Percentiles rank a stretch among this genome's conserved stretches.
Evolutionary conservation across 208 protist genomes (phyloP).

Genomic region (Crithidia sp.): DNA sequence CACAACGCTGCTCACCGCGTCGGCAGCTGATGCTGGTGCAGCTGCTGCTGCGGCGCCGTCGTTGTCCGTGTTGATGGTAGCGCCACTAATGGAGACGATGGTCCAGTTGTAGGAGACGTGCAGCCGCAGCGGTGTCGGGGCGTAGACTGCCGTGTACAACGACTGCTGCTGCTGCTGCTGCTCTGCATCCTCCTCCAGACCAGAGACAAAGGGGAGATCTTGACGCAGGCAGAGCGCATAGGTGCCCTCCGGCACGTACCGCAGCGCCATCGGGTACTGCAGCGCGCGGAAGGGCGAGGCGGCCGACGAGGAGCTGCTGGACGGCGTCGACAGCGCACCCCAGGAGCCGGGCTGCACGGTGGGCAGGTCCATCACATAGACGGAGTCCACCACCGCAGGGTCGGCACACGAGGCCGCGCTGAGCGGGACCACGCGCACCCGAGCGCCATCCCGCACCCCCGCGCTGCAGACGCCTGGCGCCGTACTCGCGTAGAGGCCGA

Average conservation of each 20-base stretch:
- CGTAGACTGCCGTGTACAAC: slow-evolving; percentile 20
- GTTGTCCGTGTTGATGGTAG: neutral
- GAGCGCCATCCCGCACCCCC: slow-evolving; percentile 48
- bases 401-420: slow-evolving; percentile 27
- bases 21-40: neutral
- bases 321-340: neutral
- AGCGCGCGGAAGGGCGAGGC: slow-evolving; percentile 22
- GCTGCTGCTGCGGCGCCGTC: slow-evolving; percentile 3
- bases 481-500: slow-evolving; percentile 41
- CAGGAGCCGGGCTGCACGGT: slow-evolving; percentile 33
- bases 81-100: slow-evolving; percentile 19
- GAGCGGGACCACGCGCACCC: slow-evolving; percentile 50
- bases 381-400: slow-evolving; percentile 22
- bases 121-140: slow-evolving; percentile 23
- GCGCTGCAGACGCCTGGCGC: slow-evolving; percentile 36
- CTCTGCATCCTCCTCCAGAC: neutral
- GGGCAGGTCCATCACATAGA: slow-evolving; percentile 28
- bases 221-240: slow-evolving; percentile 58
- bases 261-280: slow-evolving; percentile 40
- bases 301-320: neutral
- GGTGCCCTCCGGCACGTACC: slow-evolving; percentile 48
- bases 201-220: slow-evolving; percentile 28
- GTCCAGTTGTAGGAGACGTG: slow-evolving; percentile 27
- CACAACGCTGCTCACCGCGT: slow-evolving; percentile 24
- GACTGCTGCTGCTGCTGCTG: neutral